A percentile compares a stretch with the other conserved stretches of the same genome.
Evolutionary conservation across 768 basidiomycete species (phyloP).

Genomic region (Suillus subalutaceus): DNA sequence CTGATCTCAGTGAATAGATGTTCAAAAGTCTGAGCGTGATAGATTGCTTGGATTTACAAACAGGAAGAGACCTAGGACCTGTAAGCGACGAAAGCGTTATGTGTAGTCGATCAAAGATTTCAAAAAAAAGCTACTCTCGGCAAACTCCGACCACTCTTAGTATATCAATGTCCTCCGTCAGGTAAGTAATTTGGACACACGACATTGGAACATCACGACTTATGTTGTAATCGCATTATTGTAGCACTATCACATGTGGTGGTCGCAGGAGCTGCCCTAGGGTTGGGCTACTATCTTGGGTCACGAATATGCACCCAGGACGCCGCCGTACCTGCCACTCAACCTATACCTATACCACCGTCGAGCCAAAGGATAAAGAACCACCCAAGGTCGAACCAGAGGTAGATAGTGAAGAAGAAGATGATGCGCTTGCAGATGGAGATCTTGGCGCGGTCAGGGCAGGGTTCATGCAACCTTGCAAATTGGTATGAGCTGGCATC

Average conservation of each 20-base stretch:
- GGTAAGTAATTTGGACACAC: conserved; percentile 15
- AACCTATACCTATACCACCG: conserved; percentile 3
- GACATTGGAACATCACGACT: conserved; percentile 8
- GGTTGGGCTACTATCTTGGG: conserved; percentile 49
- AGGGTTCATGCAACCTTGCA: conserved; percentile 65
- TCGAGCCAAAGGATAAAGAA: conserved; percentile 12
- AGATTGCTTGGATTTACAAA: not conserved
- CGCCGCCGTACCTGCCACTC: not conserved
- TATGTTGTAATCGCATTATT: conserved; percentile 10
- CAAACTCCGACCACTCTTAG: conserved; percentile 25
- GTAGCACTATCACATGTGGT: conserved; percentile 28
- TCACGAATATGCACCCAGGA: conserved; percentile 21
- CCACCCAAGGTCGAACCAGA: conserved; percentile 30
- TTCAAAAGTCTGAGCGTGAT: not conserved
- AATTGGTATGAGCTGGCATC: conserved; percentile 53
- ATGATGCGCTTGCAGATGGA: conserved; percentile 60
- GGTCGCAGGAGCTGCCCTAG: conserved; percentile 43
- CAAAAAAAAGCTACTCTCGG: conserved; percentile 21
- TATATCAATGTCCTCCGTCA: conserved; percentile 17
- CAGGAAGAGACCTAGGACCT: not conserved
- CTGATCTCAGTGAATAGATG: not conserved
- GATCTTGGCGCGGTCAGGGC: conserved; percentile 63
- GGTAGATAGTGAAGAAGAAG: conserved; percentile 42
- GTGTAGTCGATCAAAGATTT: conserved; percentile 12
- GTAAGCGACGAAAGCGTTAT: conserved; percentile 6